Conservation (phyloP, 2,329 filamentous ascomycete species). For the Paecilomyces formosus region DNA sequence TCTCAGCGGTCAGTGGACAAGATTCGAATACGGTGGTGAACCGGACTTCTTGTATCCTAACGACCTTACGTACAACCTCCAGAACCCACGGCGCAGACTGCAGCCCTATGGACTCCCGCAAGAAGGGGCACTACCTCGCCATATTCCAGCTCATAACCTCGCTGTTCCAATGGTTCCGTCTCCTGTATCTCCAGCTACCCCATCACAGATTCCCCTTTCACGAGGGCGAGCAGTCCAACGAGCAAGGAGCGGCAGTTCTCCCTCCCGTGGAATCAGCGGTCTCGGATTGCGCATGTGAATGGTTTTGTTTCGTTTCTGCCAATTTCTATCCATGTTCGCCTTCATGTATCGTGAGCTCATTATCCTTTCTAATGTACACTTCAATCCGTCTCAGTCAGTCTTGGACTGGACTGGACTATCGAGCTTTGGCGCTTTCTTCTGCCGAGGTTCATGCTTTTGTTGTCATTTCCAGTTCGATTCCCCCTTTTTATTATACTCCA, state of each 20-base stretch:
- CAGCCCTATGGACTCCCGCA: not conserved
- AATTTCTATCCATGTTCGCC: not conserved
- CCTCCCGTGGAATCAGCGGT: not conserved
- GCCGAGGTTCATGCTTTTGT: not conserved
- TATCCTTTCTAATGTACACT: not conserved
- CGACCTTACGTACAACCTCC: not conserved
- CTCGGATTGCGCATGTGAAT: not conserved
- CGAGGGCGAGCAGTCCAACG: not conserved
- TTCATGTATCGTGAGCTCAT: not conserved
- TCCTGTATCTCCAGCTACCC: not conserved
- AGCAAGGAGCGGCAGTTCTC: not conserved
- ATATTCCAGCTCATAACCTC: not conserved
- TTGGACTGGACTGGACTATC: not conserved
- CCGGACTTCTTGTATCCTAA: not conserved
- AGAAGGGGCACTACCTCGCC: not conserved
- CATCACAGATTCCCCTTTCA: not conserved
- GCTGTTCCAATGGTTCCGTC: not conserved
- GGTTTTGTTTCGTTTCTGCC: not conserved
- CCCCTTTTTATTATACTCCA: not conserved
- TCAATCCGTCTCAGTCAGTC: not conserved
- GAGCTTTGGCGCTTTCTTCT: not conserved
- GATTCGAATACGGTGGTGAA: not conserved
- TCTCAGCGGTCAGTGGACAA: not conserved
- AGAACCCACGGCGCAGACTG: not conserved
- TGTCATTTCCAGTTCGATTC: not conserved